Evolutionary conservation across 139 green algal genomes (phyloP).

Genomic region (Chlamydomonas applanata): DNA sequence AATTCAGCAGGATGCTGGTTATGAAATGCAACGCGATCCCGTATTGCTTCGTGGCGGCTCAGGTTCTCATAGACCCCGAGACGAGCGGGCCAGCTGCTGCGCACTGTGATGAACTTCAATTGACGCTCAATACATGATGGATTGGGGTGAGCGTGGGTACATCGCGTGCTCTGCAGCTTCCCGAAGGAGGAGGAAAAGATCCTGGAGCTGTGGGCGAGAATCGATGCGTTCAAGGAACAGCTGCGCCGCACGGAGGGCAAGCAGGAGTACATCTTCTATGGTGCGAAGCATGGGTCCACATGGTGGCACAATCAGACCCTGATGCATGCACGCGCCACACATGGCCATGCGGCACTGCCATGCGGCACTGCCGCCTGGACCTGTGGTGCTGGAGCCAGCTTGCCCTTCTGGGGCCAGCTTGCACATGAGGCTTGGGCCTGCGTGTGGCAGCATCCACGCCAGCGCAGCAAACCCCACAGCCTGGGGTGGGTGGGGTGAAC

Average conservation of each 20-base stretch:
- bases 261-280: constrained; percentile 95
- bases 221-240: constrained; percentile 89
- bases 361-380: no score
- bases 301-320: no score
- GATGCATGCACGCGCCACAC: no score
- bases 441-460: no score
- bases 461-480: no score
- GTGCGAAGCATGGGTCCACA: not conserved
- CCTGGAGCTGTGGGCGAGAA: constrained; percentile 80
- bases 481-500: no score
- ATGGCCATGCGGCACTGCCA: no score
- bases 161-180: constrained; percentile 53
- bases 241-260: constrained; percentile 81
- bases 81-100: not conserved
- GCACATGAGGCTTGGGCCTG: no score
- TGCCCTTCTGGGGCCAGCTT: no score
- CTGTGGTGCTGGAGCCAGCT: no score
- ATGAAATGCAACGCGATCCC: not conserved
- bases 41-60: not conserved
- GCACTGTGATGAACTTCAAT: not conserved
- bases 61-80: not conserved
- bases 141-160: no score
- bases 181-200: constrained; percentile 84
- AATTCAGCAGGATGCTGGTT: no score
- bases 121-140: not conserved